Base-by-base conservation (phyloP, 495 filamentous ascomycete genomes). In the Xylaria longipes region DNA sequence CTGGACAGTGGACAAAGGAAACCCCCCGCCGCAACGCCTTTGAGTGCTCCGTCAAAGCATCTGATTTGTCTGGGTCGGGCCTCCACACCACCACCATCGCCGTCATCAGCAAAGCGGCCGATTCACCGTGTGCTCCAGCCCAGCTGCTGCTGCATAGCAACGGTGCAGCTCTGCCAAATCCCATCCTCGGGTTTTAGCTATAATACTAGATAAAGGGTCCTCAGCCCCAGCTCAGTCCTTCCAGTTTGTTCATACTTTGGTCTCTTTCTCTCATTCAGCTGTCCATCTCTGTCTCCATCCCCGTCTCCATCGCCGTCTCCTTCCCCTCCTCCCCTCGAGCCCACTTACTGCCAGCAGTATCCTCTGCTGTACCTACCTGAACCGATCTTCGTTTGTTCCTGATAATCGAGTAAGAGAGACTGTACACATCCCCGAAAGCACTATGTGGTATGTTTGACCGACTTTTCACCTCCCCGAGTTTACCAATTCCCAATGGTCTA, bases 71-170 rank as follows among this genome's bases (percentile, higher is more conserved):
- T 39, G 25, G 2, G 69, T 50, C 52, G 4, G 17, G 61, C 61
- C 69, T 71, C 62, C 69, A 71, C 69, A 71, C 69, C 69, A 71
- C 62, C 69, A 57, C 48, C n/a, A 22, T 22, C 67, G 15, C 54
- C 39, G 7, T 67, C 58, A 64, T 48, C 37, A 63, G 43, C 61
- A 56, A 60, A 33, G 52, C 25, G 27, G 6, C 50, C 65, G 52
- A 69, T 61, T 69, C 66, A 69, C 66, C 66, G 66, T 37, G 66
- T 65, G 52, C 68, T 71, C 69, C 69, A 71, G 69, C n/a, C n/a
- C n/a, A n/a, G n/a, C n/a, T n/a, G n/a, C 69, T 71, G 61, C 69
- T 65, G 69, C 69, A 66, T 66, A 66, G 61, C 69, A 66, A 65
- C 62, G 48, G 56, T 65, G 58, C 48, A 64, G 69, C 69, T 65